Conservation (phyloP, 306 rosid species). For the Abrus pulchellus region DNA sequence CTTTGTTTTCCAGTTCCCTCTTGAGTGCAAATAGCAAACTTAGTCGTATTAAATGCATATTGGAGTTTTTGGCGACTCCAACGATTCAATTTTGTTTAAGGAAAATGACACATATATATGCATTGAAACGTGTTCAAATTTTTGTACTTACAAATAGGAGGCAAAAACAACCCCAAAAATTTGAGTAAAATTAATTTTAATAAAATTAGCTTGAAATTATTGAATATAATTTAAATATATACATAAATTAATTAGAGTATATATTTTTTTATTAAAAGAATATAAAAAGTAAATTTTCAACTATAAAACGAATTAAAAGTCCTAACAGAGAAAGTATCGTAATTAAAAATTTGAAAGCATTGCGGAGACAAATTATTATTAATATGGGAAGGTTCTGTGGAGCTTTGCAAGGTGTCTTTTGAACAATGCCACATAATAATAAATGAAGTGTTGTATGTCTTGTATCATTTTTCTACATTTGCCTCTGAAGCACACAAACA, state of each 20-base stretch:
- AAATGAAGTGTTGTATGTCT: slow-evolving; percentile 15
- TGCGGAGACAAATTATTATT: neutral
- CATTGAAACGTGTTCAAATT: slow-evolving; percentile 6
- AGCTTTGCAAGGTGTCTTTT: slow-evolving; percentile 22
- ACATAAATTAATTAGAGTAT: no score
- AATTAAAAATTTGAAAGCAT: slow-evolving; percentile 8
- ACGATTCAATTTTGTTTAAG: neutral
- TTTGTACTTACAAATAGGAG: neutral
- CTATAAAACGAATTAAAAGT: no score
- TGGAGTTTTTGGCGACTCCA: neutral
- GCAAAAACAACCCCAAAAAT: neutral
- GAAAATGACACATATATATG: neutral
- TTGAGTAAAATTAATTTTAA: no score
- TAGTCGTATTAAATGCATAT: neutral
- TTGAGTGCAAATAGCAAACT: neutral
- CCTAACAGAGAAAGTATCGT: slow-evolving; percentile 4
- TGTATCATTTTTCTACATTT: neutral
- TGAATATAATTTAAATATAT: no score
- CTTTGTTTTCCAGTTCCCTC: neutral
- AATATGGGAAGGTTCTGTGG: slow-evolving; percentile 15
- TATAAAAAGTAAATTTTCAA: no score
- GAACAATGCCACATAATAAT: slow-evolving; percentile 16
- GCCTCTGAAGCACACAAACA: slow-evolving; percentile 29
- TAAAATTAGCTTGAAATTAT: no score
- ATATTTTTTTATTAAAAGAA: no score